Base-by-base conservation (phyloP, 352 stramenopile species). In the Phytophthora citrophthora region DNA sequence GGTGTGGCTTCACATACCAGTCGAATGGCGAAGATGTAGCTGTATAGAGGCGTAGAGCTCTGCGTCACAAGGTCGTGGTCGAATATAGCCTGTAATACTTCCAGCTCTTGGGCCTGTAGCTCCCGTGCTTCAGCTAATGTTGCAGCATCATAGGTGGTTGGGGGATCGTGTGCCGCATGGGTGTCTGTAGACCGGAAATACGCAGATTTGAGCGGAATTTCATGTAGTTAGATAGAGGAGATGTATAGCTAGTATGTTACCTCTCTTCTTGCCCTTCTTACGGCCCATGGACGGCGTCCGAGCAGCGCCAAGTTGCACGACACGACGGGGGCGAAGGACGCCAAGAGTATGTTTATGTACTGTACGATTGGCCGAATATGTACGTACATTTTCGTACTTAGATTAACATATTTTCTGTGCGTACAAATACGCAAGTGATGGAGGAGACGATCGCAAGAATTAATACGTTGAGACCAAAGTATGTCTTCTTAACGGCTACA, bases 261-360 rank as follows among this genome's bases (percentile, higher is more conserved):
- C 69, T 86, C 74, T 89, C 68, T 91, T 91, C 68, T 88, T 91
- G 32, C 60, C 78, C 61, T 93, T 95, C 80, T 93, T 95, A 32
- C 79, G 79, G 55, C 64, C 80, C 86, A 94, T 94, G 44, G 45
- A 64, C 61, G 50, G 41, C n/a, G 32, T 16, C 61, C 41, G 24
- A 55, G 26, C 27, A 36, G 44, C 46, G 41, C 50, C 31, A 24
- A 53, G 34, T 20, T n/a, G 52, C 47, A 56, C 20, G 51, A 34
- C 34, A 20, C 31, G 40, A 24, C 10, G 18, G 5, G 39, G 27
- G 20, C 27, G 29, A 45, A 27, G 39, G 23, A 24, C 26, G 13
- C 40, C 13, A 31, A 16, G 34, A 11, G 27, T 20, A 34, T 34
- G 29, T 34, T 34, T 1, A 32, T 32, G 29, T 34, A 34, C 29